Percentiles rank a stretch among this genome's conserved stretches.
These are phyloP conservation scores for Sporothrix pallida DNA, from an alignment of 2,329 filamentous ascomycete species.

Conservation along the genomic window DNA sequence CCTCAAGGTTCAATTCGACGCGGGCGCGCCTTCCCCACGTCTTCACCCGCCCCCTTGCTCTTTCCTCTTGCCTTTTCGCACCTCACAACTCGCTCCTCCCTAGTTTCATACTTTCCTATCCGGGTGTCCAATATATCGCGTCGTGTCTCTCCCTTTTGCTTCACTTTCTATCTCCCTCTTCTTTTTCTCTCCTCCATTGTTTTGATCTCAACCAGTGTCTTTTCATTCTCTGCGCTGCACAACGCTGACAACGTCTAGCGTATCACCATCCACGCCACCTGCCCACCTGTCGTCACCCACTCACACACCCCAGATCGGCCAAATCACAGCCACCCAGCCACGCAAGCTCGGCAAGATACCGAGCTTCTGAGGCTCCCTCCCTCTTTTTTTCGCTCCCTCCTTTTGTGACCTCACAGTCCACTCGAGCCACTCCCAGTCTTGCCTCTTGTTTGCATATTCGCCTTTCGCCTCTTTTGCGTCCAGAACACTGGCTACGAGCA, in stretches of 20 bases:
- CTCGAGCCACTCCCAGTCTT: too few relatives aligned
- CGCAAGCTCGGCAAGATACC: slow-evolving; percentile 14
- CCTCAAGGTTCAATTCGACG: neutral
- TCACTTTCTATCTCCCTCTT: neutral
- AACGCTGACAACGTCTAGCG: slow-evolving; percentile 15
- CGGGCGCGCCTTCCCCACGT: slow-evolving; percentile 7
- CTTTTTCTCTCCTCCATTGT: neutral
- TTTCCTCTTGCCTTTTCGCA: too few relatives aligned
- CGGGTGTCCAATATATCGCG: slow-evolving; percentile 6
- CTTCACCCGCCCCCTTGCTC: neutral
- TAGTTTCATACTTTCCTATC: slow-evolving; percentile 16
- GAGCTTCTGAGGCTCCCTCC: slow-evolving; percentile 14
- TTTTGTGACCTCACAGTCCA: neutral
- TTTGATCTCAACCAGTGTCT: neutral
- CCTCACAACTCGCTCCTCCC: neutral
- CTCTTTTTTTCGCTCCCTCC: neutral
- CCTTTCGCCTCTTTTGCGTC: slow-evolving; percentile 4
- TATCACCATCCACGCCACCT: slow-evolving; percentile 5
- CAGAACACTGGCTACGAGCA: neutral
- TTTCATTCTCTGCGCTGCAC: neutral
- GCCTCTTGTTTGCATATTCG: too few relatives aligned
- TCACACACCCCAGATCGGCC: slow-evolving; percentile 10
- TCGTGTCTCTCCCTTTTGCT: slow-evolving; percentile 2
- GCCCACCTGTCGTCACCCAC: neutral
- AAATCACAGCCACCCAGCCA: slow-evolving; percentile 33